A percentile compares a stretch with the other conserved stretches of the same genome.
These are phyloP conservation scores for Albugo candida DNA, from an alignment of 352 stramenopile species.

Conservation along the genomic window DNA sequence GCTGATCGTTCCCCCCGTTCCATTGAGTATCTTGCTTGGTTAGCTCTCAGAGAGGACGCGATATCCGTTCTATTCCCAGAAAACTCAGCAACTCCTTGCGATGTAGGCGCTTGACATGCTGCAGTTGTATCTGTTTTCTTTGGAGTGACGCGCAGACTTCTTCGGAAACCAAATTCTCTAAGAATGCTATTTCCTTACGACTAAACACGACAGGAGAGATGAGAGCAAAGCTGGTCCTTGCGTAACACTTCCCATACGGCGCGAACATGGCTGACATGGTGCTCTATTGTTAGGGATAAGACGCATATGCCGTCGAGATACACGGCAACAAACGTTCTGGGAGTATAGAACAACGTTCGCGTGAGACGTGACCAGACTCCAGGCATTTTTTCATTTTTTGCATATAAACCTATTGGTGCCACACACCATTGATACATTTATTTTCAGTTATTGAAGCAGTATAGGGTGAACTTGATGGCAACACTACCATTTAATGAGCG, in stretches of 20 bases:
- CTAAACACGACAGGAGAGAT: conserved; percentile 6
- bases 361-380: too few species aligned
- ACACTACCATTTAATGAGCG: conserved; percentile 5
- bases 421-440: neutral
- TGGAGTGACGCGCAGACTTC: conserved; percentile 5
- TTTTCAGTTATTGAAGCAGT: neutral
- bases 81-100: conserved; percentile 9
- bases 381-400: conserved; percentile 1
- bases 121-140: conserved; percentile 3
- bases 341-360: conserved; percentile 2
- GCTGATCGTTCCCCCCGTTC: conserved; percentile 1
- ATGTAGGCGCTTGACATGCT: conserved; percentile 2
- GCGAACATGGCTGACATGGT: conserved; percentile 1
- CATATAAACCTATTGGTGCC: conserved; percentile 1
- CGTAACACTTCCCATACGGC: conserved; percentile 2
- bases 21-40: conserved; percentile 1
- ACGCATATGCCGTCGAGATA: conserved; percentile 1
- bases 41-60: conserved; percentile 6
- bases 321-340: neutral
- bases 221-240: neutral
- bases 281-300: neutral
- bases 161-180: conserved; percentile 10
- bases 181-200: conserved; percentile 7
- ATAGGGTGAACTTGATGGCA: conserved; percentile 1
- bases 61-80: conserved; percentile 9